Evolutionary conservation across 495 filamentous ascomycete species (phyloP).

Genomic region (Podospora bellae-mahoneyi): DNA sequence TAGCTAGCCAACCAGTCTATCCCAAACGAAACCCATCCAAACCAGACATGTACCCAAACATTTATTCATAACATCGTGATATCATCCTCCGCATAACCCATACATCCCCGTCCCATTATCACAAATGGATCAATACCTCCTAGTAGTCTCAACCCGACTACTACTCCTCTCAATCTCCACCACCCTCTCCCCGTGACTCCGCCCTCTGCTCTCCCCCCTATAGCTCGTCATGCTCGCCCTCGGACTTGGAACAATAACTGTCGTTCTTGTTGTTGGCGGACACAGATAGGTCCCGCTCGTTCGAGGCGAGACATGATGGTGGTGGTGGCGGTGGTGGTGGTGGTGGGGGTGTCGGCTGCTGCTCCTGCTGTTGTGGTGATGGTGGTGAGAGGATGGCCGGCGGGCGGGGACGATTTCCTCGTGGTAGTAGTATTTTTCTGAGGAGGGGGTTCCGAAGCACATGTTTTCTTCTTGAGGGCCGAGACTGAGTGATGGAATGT

Average conservation of each 20-base stretch:
- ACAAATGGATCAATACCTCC: neutral
- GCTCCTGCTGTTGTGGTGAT: constrained; percentile 29
- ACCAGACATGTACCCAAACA: neutral
- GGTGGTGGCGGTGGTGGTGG: constrained; percentile 7
- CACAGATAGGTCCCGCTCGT: constrained; percentile 6
- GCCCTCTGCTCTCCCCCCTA: constrained; percentile 12
- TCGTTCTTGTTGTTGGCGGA: constrained; percentile 9
- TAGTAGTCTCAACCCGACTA: constrained; percentile 9
- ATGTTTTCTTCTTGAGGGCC: constrained; percentile 25
- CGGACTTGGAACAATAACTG: constrained; percentile 21
- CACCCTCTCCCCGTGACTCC: neutral
- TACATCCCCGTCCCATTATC: neutral
- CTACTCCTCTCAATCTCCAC: constrained; percentile 18
- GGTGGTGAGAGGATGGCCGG: constrained; percentile 31
- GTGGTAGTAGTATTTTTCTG: constrained; percentile 49
- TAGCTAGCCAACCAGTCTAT: neutral
- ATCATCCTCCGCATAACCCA: neutral
- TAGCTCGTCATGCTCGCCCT: constrained; percentile 37
- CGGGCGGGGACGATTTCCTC: constrained; percentile 45
- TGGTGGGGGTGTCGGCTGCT: constrained; percentile 17
- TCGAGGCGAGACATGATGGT: constrained; percentile 11
- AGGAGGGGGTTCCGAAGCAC: constrained; percentile 41
- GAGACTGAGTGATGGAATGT: neutral
- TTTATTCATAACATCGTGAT: neutral
- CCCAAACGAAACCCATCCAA: neutral